Conservation (phyloP, 495 filamentous ascomycete genomes). For the Penicillium dipodomyicola region DNA sequence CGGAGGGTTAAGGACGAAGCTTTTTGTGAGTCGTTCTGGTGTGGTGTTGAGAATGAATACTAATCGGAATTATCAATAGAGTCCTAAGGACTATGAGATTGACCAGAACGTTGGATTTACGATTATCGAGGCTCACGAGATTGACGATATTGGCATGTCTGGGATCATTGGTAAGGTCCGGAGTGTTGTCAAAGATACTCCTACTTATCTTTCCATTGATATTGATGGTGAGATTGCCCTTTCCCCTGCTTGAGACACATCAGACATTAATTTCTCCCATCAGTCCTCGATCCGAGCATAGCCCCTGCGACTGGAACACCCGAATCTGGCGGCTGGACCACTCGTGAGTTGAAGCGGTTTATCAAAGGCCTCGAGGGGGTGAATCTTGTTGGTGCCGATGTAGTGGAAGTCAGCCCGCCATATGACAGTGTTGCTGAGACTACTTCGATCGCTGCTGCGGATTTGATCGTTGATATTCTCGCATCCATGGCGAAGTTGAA, state of each 20-base stretch:
- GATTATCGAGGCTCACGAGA: constrained; percentile 24
- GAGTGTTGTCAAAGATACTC: constrained; percentile 19
- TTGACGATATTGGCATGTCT: constrained; percentile 29
- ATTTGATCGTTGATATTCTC: constrained; percentile 32
- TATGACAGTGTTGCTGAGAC: constrained; percentile 50
- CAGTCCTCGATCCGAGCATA: constrained; percentile 29
- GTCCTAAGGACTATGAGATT: constrained; percentile 25
- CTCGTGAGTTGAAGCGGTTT: constrained; percentile 29
- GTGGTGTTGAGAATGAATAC: not conserved
- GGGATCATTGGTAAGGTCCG: constrained; percentile 20
- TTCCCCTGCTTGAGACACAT: not conserved
- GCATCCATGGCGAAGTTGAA: constrained; percentile 26
- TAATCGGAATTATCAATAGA: not conserved
- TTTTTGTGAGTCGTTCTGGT: constrained; percentile 9
- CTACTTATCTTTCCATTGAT: constrained; percentile 31
- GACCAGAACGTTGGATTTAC: constrained; percentile 25
- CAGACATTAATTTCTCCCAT: not conserved
- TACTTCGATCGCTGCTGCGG: constrained; percentile 47
- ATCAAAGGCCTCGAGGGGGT: constrained; percentile 27
- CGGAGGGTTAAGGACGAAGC: constrained; percentile 24
- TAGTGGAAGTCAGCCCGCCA: constrained; percentile 50
- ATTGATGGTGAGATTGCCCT: constrained; percentile 23
- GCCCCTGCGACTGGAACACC: constrained; percentile 33
- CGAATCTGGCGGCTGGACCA: constrained; percentile 34
- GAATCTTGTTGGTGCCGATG: constrained; percentile 31